A percentile compares a stretch with the other conserved stretches of the same genome.
Conservation (phyloP, 164 flowering plant species). For the Aristolochia contorta region DNA sequence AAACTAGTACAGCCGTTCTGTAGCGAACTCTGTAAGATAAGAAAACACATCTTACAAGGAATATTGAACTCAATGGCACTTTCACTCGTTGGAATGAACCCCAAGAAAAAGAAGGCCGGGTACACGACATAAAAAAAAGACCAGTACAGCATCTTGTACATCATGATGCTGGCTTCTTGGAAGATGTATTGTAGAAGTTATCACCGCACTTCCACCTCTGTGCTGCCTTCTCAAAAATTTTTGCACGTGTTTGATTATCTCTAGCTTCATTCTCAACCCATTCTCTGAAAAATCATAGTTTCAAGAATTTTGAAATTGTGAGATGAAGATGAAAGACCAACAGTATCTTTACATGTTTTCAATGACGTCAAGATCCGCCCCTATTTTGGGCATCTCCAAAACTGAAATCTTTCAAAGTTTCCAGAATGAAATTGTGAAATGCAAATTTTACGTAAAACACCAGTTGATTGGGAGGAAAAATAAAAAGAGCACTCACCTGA, state of each 20-base stretch:
- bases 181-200: not conserved
- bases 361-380: not conserved
- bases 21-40: too few relatives aligned
- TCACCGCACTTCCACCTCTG: constrained; percentile 74
- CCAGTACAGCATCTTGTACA: not conserved
- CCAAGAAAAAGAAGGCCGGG: too few relatives aligned
- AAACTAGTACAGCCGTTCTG: too few relatives aligned
- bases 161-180: not conserved
- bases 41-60: too few relatives aligned
- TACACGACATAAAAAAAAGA: too few relatives aligned
- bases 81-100: too few relatives aligned
- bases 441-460: not conserved
- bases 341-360: not conserved
- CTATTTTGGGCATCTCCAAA: not conserved
- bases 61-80: too few relatives aligned
- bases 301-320: not conserved
- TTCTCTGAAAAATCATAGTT: constrained; percentile 33
- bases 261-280: constrained; percentile 95
- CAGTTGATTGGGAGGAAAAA: not conserved
- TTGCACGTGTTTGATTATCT: constrained; percentile 71
- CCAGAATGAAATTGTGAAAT: not conserved
- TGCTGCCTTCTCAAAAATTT: constrained; percentile 70
- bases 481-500: constrained; percentile 43
- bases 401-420: not conserved
- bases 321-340: too few relatives aligned